phyloP scores from a whole-genome alignment of 1,139 yeast genomes.

The Geotrichum reessii region DNA sequence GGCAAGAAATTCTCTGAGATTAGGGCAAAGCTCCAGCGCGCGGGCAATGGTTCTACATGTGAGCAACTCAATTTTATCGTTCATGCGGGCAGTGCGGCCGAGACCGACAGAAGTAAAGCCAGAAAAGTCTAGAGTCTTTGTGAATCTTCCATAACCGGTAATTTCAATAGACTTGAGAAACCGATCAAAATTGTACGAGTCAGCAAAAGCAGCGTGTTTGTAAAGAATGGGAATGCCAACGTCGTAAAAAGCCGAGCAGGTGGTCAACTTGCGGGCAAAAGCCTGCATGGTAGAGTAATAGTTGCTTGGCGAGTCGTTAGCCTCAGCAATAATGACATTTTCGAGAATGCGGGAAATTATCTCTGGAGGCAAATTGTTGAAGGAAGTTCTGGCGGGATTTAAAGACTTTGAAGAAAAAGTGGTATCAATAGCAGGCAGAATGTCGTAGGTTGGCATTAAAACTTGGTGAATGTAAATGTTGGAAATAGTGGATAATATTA shows the following conservation, averaged over 20 bases:
- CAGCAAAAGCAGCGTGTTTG: constrained; percentile 65
- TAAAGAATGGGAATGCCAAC: constrained; percentile 45
- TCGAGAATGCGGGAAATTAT: constrained; percentile 32
- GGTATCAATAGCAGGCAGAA: background rate
- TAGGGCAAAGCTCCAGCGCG: constrained; percentile 58
- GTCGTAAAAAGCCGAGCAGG: constrained; percentile 35
- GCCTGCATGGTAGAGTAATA: constrained; percentile 21
- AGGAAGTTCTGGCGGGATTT: background rate
- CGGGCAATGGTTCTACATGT: constrained; percentile 63
- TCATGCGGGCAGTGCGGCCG: constrained; percentile 86
- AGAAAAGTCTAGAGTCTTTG: constrained; percentile 76
- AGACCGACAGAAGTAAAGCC: constrained; percentile 86
- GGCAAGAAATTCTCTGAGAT: constrained; percentile 71
- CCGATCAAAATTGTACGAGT: constrained; percentile 76
- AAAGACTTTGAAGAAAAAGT: background rate
- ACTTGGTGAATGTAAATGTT: background rate
- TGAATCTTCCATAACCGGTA: constrained; percentile 57
- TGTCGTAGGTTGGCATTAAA: constrained; percentile 10
- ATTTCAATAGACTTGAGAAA: constrained; percentile 54
- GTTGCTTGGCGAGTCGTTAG: constrained; percentile 20
- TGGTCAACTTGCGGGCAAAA: constrained; percentile 30
- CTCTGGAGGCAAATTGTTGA: constrained; percentile 33
- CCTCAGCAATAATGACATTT: constrained; percentile 27
- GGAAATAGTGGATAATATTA: background rate
- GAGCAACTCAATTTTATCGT: constrained; percentile 85